Evolutionary conservation across 306 rosid species (phyloP).

Genomic region (Betula pendula): DNA sequence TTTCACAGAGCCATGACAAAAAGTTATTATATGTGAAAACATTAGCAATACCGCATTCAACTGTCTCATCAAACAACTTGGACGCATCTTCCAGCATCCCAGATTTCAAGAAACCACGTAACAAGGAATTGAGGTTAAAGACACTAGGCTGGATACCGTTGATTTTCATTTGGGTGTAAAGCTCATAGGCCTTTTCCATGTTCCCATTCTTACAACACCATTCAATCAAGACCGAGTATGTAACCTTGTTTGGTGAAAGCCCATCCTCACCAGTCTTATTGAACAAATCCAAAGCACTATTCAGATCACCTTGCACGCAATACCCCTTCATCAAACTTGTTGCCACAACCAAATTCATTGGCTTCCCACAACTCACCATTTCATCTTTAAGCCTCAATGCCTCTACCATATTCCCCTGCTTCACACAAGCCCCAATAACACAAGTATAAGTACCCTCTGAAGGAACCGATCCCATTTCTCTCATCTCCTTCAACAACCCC

Average conservation of each 20-base stretch:
- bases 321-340: conserved; percentile 64
- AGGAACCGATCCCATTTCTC: conserved; percentile 56
- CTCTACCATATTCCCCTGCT: conserved; percentile 56
- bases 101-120: conserved; percentile 49
- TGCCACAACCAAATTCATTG: conserved; percentile 46
- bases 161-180: conserved; percentile 61
- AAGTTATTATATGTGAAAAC: conserved; percentile 49
- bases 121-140: conserved; percentile 42
- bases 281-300: conserved; percentile 57
- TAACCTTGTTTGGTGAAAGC: conserved; percentile 44
- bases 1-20: conserved; percentile 50
- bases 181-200: conserved; percentile 59
- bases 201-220: conserved; percentile 57
- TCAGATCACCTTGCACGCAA: conserved; percentile 52
- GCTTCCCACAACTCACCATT: conserved; percentile 56
- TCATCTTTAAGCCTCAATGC: conserved; percentile 68
- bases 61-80: conserved; percentile 61
- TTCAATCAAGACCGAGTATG: conserved; percentile 54
- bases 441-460: conserved; percentile 43
- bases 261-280: conserved; percentile 42
- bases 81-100: conserved; percentile 47
- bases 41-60: conserved; percentile 50
- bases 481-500: conserved; percentile 62
- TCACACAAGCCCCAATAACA: conserved; percentile 60
- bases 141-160: conserved; percentile 45